Evolutionary conservation across 2,329 filamentous ascomycete species (phyloP), one percentile per base, ranked within the genome.

Genomic region (Thermoascus crustaceus): DNA sequence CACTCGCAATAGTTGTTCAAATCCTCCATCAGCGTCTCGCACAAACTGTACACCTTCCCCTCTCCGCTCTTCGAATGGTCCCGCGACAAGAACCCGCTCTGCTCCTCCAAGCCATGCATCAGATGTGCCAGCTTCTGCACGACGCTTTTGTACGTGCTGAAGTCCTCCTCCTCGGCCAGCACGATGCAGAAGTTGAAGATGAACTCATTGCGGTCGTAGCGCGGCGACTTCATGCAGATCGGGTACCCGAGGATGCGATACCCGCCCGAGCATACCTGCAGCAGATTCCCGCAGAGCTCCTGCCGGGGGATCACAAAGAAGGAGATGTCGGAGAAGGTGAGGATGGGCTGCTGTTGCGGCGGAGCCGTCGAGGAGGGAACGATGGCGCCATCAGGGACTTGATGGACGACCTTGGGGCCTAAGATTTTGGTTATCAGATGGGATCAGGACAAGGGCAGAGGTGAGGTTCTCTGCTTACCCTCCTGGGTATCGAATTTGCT

Each of bases 121-220:
- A 91, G 78, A 42, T 81, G 74, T 2, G 89, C 91, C 33, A 96
- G 71, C 50, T 94, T 85, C 46, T 82, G 72, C 35, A 94, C 86
- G 20, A 96, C 84, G 44, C 80, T 80, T 60, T 88, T 85, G 58
- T 86, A 94, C 21, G 80, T 82, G 32, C 76, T 75, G 57, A 83
- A 83, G 53, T 93, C 84, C 9, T 73, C 68, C 21, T 73, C 68
- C 38, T 78, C 74, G 33, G 82, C 75, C 32, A 94, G 71, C 18
- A 94, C 82, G 29, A 96, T 70, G 40, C 86, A 87, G 55, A 96
- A 94, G 61, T 96, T 96, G 75, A 96, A 98, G 55, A 95, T 94
- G 69, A 95, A 96, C 61, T 94, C 85, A 63, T 94, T 94, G 39
- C 91, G 81, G 53, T 82, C 78, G 55, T 96, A 94, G 48, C 82